Conservation (phyloP, 2,329 filamentous ascomycete species). For the Cladophialophora immunda region DNA sequence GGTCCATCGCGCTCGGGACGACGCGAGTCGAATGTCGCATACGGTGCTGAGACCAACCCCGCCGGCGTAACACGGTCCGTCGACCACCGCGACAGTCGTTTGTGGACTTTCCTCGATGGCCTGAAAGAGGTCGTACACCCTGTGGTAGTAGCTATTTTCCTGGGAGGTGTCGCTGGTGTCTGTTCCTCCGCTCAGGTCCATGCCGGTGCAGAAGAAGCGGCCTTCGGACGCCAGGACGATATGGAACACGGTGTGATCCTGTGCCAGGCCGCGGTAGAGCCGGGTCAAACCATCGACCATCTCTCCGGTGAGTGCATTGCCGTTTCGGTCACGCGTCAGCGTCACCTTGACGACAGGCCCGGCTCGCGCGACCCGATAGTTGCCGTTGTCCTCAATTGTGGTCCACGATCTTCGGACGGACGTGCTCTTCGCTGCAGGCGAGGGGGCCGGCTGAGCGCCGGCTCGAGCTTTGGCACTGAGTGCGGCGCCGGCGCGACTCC, state of each 20-base stretch:
- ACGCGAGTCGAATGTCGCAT: slow-evolving; percentile 50
- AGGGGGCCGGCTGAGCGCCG: neutral
- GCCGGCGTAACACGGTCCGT: slow-evolving; percentile 55
- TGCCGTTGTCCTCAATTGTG: slow-evolving; percentile 36
- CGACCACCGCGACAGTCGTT: slow-evolving; percentile 52
- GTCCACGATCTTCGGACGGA: slow-evolving; percentile 36
- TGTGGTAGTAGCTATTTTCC: slow-evolving; percentile 37
- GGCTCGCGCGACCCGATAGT: slow-evolving; percentile 43
- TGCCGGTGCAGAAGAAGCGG: slow-evolving; percentile 38
- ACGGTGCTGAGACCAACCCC: slow-evolving; percentile 55
- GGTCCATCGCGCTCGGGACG: slow-evolving; percentile 39
- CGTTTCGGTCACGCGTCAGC: slow-evolving; percentile 49
- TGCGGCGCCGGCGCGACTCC: slow-evolving; percentile 73
- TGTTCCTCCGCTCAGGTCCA: slow-evolving; percentile 37
- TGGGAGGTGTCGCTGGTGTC: slow-evolving; percentile 35
- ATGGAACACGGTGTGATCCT: slow-evolving; percentile 45
- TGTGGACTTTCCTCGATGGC: slow-evolving; percentile 53
- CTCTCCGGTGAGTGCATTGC: slow-evolving; percentile 50
- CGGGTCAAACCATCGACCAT: slow-evolving; percentile 49
- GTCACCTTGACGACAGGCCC: slow-evolving; percentile 39
- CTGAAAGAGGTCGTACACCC: slow-evolving; percentile 45
- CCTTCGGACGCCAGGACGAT: slow-evolving; percentile 33
- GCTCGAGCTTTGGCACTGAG: slow-evolving; percentile 22
- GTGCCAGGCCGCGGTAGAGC: slow-evolving; percentile 41
- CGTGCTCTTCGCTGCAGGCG: neutral